Evolutionary conservation across 768 basidiomycete genomes (phyloP), one percentile per base, ranked within the genome.

Genomic region (Collybia sordida): DNA sequence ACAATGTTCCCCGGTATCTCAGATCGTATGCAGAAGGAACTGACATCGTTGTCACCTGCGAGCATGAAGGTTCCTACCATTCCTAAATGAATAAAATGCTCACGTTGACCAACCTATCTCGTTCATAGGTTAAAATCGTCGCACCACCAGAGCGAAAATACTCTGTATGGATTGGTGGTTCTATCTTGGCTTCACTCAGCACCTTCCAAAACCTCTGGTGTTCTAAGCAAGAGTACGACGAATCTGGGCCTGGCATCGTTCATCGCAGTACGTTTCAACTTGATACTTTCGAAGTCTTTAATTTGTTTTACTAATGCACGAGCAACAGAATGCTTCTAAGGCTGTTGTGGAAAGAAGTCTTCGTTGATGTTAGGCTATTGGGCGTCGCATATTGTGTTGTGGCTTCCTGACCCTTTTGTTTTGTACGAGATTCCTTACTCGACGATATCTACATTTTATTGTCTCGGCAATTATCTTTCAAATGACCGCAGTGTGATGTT

Each of bases 151-250:
- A 96, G 78, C 78, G 93, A 61, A 96, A 92, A 69, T 93, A 93
- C 81, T 93, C 90, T 47, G 93, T 95, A 72, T 97, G 94, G 90
- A 93, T 93, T 60, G 88, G 88, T 74, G 88, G 88, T 52, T 88
- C 86, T 37, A 90, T 90, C 61, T 73, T 90, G 58, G 93, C 93
- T 39, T 93, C 91, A 25, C 81, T 97, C 43, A 88, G 83, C 64
- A 95, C 93, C 59, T 96, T 96, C 93, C 93, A 96, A 77, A 94
- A 93, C 67, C 74, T 95, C 72, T 97, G 94, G 93, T 88, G 88
- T 72, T 85, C 86, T 51, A 91, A 91, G 72, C 89, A 92, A 63
- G 93, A 94, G 74, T 94, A 93, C 72, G 92, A 93, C 67, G 92
- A 90, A 68, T 80, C 79, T 49, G 87, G 88, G 40, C 87, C 88